Percentiles rank a stretch among this genome's conserved stretches.
These are phyloP conservation scores for Cladosporium halotolerans DNA, from an alignment of 2,329 filamentous ascomycete genomes.

Conservation along the genomic window DNA sequence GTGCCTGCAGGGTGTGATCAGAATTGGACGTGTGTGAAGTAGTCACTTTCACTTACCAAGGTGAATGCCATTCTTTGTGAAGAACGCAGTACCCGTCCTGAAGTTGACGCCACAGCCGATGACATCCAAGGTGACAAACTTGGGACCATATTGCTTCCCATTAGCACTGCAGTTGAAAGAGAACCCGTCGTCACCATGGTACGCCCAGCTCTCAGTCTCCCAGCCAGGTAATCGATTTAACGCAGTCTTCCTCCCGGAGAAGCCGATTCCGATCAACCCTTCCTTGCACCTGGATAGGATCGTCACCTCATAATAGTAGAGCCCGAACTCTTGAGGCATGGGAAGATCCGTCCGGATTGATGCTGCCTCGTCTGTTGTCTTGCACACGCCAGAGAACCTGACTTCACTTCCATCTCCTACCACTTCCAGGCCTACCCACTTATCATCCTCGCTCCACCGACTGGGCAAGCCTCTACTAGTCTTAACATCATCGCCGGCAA, in stretches of 20 bases:
- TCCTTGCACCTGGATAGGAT: slow-evolving; percentile 63
- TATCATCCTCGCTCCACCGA: slow-evolving; percentile 76
- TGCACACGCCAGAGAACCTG: slow-evolving; percentile 50
- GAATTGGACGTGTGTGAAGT: not conserved
- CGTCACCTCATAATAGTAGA: slow-evolving; percentile 86
- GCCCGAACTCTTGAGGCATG: slow-evolving; percentile 83
- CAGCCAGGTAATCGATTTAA: slow-evolving; percentile 58
- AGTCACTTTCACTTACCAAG: slow-evolving; percentile 41
- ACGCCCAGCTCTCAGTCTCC: slow-evolving; percentile 61
- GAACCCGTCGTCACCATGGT: slow-evolving; percentile 61
- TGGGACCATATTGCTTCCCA: slow-evolving; percentile 54
- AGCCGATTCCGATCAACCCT: slow-evolving; percentile 52
- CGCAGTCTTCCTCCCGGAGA: slow-evolving; percentile 53
- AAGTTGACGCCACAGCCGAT: slow-evolving; percentile 63
- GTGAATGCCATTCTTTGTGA: slow-evolving; percentile 58
- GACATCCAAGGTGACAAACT: slow-evolving; percentile 53
- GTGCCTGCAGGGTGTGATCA: slow-evolving; percentile 45
- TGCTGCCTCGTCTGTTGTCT: slow-evolving; percentile 67
- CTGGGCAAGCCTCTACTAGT: slow-evolving; percentile 63
- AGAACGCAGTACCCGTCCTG: slow-evolving; percentile 54
- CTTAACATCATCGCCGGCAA: slow-evolving; percentile 19
- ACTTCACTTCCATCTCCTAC: slow-evolving; percentile 68
- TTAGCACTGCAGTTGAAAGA: slow-evolving; percentile 54
- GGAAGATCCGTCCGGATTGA: slow-evolving; percentile 75
- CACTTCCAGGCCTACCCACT: slow-evolving; percentile 66